These are phyloP conservation scores for Alternaria burnsii DNA, from an alignment of 2,329 filamentous ascomycete genomes.

Conservation along the genomic window DNA sequence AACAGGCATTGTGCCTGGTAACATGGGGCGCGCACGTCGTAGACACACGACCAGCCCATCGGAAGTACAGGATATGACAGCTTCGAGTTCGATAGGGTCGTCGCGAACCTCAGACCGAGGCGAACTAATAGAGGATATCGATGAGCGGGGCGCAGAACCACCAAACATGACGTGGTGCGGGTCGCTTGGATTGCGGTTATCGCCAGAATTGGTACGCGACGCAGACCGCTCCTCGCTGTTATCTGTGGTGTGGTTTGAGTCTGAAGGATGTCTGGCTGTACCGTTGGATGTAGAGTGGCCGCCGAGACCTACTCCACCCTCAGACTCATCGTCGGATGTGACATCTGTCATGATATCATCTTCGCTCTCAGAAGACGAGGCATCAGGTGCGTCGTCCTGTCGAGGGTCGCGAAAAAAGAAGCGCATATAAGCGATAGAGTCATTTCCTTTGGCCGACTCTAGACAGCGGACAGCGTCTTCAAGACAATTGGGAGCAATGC, in stretches of 20 bases:
- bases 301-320: conserved; percentile 56
- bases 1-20: conserved; percentile 58
- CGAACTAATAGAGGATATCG: conserved; percentile 39
- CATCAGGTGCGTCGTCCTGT: conserved; percentile 53
- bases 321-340: conserved; percentile 58
- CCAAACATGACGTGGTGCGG: conserved; percentile 40
- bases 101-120: conserved; percentile 35
- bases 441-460: conserved; percentile 87
- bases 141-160: conserved; percentile 41
- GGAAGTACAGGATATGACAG: conserved; percentile 89
- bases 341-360: conserved; percentile 59
- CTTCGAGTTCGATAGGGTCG: conserved; percentile 76
- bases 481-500: conserved; percentile 80
- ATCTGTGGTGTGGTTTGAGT: conserved; percentile 24
- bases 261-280: conserved; percentile 31
- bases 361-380: conserved; percentile 57
- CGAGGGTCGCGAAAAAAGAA: conserved; percentile 84
- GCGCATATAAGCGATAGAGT: conserved; percentile 88
- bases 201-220: conserved; percentile 57
- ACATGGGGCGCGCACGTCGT: conserved; percentile 74
- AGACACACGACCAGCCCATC: conserved; percentile 86
- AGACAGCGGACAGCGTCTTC: conserved; percentile 79
- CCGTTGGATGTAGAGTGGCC: conserved; percentile 27
- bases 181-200: conserved; percentile 53
- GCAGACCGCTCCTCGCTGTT: conserved; percentile 29